Conservation (phyloP, 2,329 filamentous ascomycete species). For the Zalaria obscura region DNA sequence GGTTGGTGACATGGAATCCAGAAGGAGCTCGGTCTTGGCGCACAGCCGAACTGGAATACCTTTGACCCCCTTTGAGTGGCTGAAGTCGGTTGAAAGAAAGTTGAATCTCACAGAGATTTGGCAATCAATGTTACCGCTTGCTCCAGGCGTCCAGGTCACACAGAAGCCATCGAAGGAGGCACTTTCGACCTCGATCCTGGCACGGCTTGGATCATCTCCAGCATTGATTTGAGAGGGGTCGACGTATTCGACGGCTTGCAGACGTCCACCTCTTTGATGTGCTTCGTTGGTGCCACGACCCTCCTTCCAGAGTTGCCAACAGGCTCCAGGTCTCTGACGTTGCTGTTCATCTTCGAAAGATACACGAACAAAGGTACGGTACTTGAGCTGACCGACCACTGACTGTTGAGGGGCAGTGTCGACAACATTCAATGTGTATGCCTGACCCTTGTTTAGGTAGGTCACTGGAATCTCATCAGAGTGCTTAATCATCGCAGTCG, state of each 20-base stretch:
- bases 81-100: slow-evolving; percentile 96
- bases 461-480: slow-evolving; percentile 89
- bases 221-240: slow-evolving; percentile 45
- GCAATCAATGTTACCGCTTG: slow-evolving; percentile 58
- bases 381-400: slow-evolving; percentile 48
- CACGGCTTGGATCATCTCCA: slow-evolving; percentile 32
- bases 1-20: slow-evolving; percentile 31
- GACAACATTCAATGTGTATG: slow-evolving; percentile 72
- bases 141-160: slow-evolving; percentile 57
- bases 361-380: slow-evolving; percentile 84
- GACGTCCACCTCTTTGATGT: slow-evolving; percentile 79
- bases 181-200: slow-evolving; percentile 34
- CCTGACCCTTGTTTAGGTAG: slow-evolving; percentile 94
- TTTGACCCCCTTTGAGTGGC: slow-evolving; percentile 96
- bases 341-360: slow-evolving; percentile 97
- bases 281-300: slow-evolving; percentile 91
- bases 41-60: slow-evolving; percentile 89
- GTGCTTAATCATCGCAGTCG: slow-evolving; percentile 90
- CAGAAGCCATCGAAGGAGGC: slow-evolving; percentile 91
- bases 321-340: slow-evolving; percentile 63
- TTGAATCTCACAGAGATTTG: slow-evolving; percentile 90
- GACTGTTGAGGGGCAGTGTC: slow-evolving; percentile 57
- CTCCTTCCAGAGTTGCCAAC: slow-evolving; percentile 93
- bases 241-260: slow-evolving; percentile 91
- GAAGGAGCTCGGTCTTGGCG: slow-evolving; percentile 68